Base-by-base conservation (phyloP, 805 yeast genomes). In the Candida ovalis region DNA sequence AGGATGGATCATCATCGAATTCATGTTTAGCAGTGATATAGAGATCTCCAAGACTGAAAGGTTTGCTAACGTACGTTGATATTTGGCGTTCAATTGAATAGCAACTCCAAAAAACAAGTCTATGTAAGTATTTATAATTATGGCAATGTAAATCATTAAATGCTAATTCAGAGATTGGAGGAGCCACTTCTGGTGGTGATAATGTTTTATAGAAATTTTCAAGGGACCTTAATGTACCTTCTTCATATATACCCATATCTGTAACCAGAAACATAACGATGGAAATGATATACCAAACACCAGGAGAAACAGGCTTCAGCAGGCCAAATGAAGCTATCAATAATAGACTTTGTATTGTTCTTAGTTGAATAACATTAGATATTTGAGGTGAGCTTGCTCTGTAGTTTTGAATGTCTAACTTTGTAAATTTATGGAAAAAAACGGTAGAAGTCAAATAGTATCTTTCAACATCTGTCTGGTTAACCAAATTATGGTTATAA, bases 261-360 rank as follows among this genome's bases (percentile, higher is more conserved):
- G 74, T 72, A 46, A 74, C 69, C 35, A 73, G 50, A 42, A 76
- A 58, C 47, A 74, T 62, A 7, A 78, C 78, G 8, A 67, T 59
- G 3, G 77, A 75, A 32, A 74, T 58, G 12, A 72, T 66, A 52
- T 74, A 73, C 79, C 79, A 75, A 7, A 74, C 72, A 1, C 78
- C 76, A 3, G 78, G 79, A 4, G 69, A 65, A 1, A 75, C 63
- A 0, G 79, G 79, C 42, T 77, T 62, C 75, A 75, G 66, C 12
- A 68, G 64, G 8, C 77, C 69, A 56, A 71, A 75, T 0, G 70
- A 52, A 4, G 75, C 63, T 36, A 71, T 59, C 17, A 74, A 58
- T 10, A 75, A 58, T 18, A 72, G 60, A 0, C 73, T 71, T 49
- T 70, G 76, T 23, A 74, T 55, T 12, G 70, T 59, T 45, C 71